Evolutionary conservation across 345 rosid genomes (phyloP), one percentile per base, ranked within the genome.

Genomic region (Odontarrhena argentea): DNA sequence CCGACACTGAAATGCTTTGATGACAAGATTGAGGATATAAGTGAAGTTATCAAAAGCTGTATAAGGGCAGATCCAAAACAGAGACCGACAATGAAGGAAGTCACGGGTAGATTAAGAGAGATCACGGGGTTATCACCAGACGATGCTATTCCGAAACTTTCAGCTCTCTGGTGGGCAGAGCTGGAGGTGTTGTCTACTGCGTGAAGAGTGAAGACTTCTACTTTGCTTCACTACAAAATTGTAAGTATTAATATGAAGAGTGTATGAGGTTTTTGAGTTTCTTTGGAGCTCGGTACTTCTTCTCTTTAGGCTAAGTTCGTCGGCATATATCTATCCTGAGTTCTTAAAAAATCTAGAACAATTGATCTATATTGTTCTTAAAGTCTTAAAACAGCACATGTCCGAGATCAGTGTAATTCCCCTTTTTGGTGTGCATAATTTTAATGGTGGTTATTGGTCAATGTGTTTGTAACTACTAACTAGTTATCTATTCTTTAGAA

Each of bases 121-220:
- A 80, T 87, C 58, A 91, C 91, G 14, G 77, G 82, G 26, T 60
- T 94, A 79, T 85, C 76, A 55, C 92, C 91, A 7, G 91, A 83
- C 42, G 85, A 74, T 32, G 87, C 92, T 26, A 81, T 80, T 0
- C 97, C 97, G 28, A 88, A 87, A 78, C 87, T 88, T 58, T 96
- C 97, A 45, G 28, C 68, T 9, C 88, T 91, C 8, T 91, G 97
- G 99, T 91, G 99, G 97, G 99, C 99, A 65, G 96, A 94, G 65
- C 93, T 94, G 60, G 99, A 94, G 75, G 87, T 94, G 64, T 18
- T 85, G 84, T 86, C 98, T 1, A 60, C 80, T 4, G 89, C 68
- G 63, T 67, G 68, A 74, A 53, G 55, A 74, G 26, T 1, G 12
- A 8, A 38, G 58, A 47, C 40, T 12, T 61, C 42, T 36, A 54